A percentile compares a stretch with the other conserved stretches of the same genome.
These are phyloP conservation scores for Penicillium riverlandense DNA, from an alignment of 495 filamentous ascomycete genomes.

Conservation along the genomic window DNA sequence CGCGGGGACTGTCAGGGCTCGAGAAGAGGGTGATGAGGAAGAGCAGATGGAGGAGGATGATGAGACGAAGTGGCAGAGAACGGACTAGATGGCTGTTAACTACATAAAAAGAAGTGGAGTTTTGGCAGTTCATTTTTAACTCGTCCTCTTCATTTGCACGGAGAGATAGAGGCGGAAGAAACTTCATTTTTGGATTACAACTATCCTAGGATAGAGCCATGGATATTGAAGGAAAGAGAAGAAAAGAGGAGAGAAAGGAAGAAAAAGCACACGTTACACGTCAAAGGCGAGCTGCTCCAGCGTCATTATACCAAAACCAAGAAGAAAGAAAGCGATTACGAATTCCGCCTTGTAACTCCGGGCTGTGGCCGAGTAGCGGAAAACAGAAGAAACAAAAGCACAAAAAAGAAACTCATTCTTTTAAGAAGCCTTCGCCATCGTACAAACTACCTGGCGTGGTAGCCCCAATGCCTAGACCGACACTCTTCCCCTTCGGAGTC, in stretches of 20 bases:
- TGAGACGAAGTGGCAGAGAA: slow-evolving; percentile 57
- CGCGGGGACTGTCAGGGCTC: slow-evolving; percentile 48
- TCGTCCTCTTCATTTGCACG: too few relatives aligned
- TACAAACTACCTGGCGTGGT: slow-evolving; percentile 41
- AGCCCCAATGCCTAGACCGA: slow-evolving; percentile 28
- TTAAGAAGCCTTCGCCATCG: slow-evolving; percentile 42
- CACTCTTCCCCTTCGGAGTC: slow-evolving; percentile 24
- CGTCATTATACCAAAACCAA: not conserved
- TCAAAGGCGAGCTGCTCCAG: slow-evolving; percentile 2
- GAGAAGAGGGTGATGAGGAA: slow-evolving; percentile 29
- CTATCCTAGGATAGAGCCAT: slow-evolving; percentile 8
- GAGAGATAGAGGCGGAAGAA: not conserved
- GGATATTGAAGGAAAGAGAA: slow-evolving; percentile 9
- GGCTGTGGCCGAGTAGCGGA: not conserved
- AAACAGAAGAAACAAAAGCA: not conserved
- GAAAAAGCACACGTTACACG: slow-evolving; percentile 14
- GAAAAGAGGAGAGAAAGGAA: slow-evolving; percentile 5
- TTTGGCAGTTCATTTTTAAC: not conserved
- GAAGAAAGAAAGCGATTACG: not conserved
- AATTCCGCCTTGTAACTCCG: slow-evolving; percentile 1
- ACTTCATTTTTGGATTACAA: slow-evolving; percentile 11
- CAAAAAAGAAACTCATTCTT: slow-evolving; percentile 20
- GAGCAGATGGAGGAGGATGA: slow-evolving; percentile 31
- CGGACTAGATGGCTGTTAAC: slow-evolving; percentile 30
- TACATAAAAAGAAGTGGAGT: not conserved